Percentiles rank a stretch among this genome's conserved stretches.
Evolutionary conservation across 192 early-diverging fungal species (phyloP).

Genomic region (Umbelopsis sp.): DNA sequence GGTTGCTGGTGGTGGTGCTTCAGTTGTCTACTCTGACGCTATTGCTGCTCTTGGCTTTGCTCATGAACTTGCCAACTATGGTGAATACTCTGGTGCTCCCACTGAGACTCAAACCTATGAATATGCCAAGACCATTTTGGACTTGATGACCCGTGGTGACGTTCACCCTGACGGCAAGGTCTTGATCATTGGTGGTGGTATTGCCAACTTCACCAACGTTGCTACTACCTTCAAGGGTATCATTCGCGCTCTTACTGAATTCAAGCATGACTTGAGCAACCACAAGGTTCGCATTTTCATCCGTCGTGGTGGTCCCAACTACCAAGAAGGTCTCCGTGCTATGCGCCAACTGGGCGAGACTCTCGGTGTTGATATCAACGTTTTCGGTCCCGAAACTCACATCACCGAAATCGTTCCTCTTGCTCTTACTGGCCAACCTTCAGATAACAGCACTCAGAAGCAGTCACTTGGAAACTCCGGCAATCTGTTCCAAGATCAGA

Average conservation of each 20-base stretch:
- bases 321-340: constrained; percentile 96
- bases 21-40: constrained; percentile 97
- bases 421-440: constrained; percentile 75
- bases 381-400: constrained; percentile 97
- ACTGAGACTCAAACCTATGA: constrained; percentile 99
- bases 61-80: constrained; percentile 97
- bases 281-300: constrained; percentile 95
- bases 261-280: constrained; percentile 81
- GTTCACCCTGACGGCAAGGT: constrained; percentile 90
- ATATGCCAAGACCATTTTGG: constrained; percentile 97
- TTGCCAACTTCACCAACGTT: constrained; percentile 99
- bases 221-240: constrained; percentile 99
- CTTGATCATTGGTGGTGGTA: constrained; percentile 98
- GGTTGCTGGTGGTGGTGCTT: constrained; percentile 99
- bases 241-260: constrained; percentile 92
- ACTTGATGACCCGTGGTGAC: constrained; percentile 93
- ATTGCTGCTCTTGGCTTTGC: constrained; percentile 97
- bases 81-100: constrained; percentile 99
- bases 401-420: constrained; percentile 99
- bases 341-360: constrained; percentile 94
- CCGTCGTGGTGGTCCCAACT: constrained; percentile 98
- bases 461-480: constrained; percentile 54
- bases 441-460: constrained; percentile 46
- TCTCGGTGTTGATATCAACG: constrained; percentile 91
- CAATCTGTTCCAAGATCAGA: constrained; percentile 63